Conservation (phyloP, 768 basidiomycete species). For the Auricularia auricula-judae region DNA sequence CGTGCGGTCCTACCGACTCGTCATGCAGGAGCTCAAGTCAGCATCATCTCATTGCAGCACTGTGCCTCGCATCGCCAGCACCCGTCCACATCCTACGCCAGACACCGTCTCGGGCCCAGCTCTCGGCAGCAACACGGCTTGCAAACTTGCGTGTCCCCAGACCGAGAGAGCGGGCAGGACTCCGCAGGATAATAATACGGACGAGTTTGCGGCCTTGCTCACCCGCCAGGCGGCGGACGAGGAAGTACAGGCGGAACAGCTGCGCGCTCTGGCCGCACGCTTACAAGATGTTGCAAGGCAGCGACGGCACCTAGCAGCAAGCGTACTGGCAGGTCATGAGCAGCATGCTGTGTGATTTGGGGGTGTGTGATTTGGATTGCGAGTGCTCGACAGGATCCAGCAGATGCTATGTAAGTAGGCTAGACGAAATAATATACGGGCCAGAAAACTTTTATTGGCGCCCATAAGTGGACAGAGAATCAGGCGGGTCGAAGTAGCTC, state of each 20-base stretch:
- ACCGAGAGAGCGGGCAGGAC: neutral
- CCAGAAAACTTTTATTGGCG: too few relatives aligned
- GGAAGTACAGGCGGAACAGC: neutral
- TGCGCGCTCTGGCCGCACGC: neutral
- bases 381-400: neutral
- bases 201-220: neutral
- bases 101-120: too few relatives aligned
- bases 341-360: neutral
- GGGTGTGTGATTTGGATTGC: neutral
- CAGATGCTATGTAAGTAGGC: too few relatives aligned
- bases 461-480: neutral
- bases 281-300: neutral
- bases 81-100: too few relatives aligned
- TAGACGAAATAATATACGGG: too few relatives aligned
- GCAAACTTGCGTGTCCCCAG: neutral
- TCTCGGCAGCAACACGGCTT: neutral
- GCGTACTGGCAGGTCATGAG: neutral
- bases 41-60: neutral
- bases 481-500: conserved; percentile 2
- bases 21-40: neutral
- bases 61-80: too few relatives aligned
- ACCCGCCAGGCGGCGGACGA: neutral
- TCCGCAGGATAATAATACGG: neutral
- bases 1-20: neutral
- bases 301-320: neutral